Percentiles rank a stretch among this genome's conserved stretches.
Evolutionary conservation across 768 basidiomycete species (phyloP).

Genomic region (Kockovaella imperatae): DNA sequence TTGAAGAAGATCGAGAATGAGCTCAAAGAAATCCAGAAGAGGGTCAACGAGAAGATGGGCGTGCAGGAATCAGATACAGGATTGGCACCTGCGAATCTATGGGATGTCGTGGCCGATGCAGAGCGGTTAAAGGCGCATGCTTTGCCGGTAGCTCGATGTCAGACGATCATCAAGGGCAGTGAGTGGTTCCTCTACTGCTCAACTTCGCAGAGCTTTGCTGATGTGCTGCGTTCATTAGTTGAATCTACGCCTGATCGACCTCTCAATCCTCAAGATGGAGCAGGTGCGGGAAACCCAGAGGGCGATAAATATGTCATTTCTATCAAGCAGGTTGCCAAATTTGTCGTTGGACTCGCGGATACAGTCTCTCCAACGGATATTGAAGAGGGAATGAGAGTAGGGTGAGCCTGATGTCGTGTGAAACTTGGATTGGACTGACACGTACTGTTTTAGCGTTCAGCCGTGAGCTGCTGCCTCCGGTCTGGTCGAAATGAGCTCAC

Average conservation of each 20-base stretch:
- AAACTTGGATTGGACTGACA: neutral
- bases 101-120: constrained; percentile 91
- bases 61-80: constrained; percentile 99
- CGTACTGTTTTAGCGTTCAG: constrained; percentile 62
- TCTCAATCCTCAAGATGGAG: constrained; percentile 81
- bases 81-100: constrained; percentile 88
- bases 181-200: too few relatives aligned
- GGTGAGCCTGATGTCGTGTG: constrained; percentile 53
- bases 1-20: constrained; percentile 84
- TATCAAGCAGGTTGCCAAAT: constrained; percentile 99
- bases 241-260: too few relatives aligned
- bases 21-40: constrained; percentile 91
- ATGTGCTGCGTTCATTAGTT: too few relatives aligned
- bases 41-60: constrained; percentile 96
- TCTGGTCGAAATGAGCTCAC: neutral
- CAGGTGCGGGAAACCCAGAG: constrained; percentile 51
- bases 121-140: constrained; percentile 86
- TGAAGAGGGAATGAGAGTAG: constrained; percentile 99
- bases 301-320: constrained; percentile 99
- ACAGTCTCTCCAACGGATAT: constrained; percentile 96
- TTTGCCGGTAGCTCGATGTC: constrained; percentile 93
- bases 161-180: constrained; percentile 84
- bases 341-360: constrained; percentile 94
- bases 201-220: constrained; percentile 16
- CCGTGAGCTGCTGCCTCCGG: constrained; percentile 43